Percentiles rank a stretch among this genome's conserved stretches.
These are phyloP conservation scores for Pterocarpus macrocarpus DNA, from an alignment of 306 rosid species.

Conservation along the genomic window DNA sequence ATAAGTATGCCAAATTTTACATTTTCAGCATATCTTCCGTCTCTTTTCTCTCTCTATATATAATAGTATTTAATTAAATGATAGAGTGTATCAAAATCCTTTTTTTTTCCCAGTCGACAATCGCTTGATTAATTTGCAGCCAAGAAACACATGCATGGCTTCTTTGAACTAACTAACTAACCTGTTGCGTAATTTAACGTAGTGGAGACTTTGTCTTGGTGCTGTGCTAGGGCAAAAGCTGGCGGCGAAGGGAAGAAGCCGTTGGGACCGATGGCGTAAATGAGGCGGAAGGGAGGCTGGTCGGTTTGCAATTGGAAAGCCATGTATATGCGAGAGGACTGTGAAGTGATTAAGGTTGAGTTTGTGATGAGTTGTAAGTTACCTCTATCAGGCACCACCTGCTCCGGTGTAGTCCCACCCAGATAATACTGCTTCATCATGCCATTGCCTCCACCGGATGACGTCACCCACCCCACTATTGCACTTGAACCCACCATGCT, in stretches of 20 bases:
- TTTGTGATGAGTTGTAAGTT: slow-evolving; percentile 50
- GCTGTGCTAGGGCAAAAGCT: slow-evolving; percentile 55
- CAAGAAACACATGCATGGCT: slow-evolving; percentile 4
- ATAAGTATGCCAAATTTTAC: no score
- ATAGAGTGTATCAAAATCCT: no score
- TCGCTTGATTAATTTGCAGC: no score
- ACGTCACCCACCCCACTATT: slow-evolving; percentile 73
- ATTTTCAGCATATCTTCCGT: no score
- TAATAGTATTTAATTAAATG: no score
- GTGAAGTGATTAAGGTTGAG: slow-evolving; percentile 60
- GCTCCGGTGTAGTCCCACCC: slow-evolving; percentile 58
- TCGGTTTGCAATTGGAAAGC: slow-evolving; percentile 61
- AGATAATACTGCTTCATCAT: slow-evolving; percentile 60
- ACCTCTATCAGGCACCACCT: slow-evolving; percentile 63
- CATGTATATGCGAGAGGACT: slow-evolving; percentile 57
- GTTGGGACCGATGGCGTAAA: slow-evolving; percentile 64
- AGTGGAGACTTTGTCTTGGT: slow-evolving; percentile 57
- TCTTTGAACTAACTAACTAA: slow-evolving; percentile 23
- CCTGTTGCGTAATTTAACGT: slow-evolving; percentile 68
- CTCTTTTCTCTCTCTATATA: no score
- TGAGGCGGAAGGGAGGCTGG: slow-evolving; percentile 51
- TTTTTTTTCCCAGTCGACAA: no score
- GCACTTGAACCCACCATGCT: slow-evolving; percentile 81
- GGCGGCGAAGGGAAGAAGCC: slow-evolving; percentile 63
- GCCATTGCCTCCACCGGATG: slow-evolving; percentile 39